Evolutionary conservation across 202 grass and related monocot genomes (phyloP).

Genomic region (Brachypodium distachyon): DNA sequence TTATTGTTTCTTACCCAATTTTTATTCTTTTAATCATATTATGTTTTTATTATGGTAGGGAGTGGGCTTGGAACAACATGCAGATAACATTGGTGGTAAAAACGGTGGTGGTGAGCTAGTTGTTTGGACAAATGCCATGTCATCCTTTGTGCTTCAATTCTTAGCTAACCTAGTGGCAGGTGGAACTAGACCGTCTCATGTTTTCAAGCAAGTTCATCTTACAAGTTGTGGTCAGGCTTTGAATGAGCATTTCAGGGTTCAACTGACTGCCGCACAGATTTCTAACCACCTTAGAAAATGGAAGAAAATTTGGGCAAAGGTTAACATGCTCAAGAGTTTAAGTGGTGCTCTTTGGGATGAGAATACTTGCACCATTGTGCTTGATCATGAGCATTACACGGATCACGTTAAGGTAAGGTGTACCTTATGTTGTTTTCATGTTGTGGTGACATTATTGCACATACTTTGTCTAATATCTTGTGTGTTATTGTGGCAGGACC

Average conservation of each 20-base stretch:
- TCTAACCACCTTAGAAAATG: constrained; percentile 11
- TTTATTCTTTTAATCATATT: neutral
- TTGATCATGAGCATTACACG: neutral
- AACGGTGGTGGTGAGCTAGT: neutral
- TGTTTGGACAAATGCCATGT: constrained; percentile 7
- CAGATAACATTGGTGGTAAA: neutral
- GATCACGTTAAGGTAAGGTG: neutral
- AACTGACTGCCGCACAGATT: neutral
- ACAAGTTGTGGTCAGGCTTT: neutral
- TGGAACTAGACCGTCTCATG: neutral
- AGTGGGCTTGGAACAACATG: neutral
- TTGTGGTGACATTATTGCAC: neutral
- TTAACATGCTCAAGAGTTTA: neutral
- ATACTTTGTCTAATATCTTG: neutral
- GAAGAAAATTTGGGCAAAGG: neutral
- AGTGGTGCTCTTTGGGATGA: neutral
- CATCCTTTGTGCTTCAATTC: neutral
- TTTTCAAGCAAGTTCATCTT: constrained; percentile 5
- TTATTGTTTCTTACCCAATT: neutral
- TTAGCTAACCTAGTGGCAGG: neutral
- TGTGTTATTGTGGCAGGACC: neutral
- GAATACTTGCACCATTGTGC: neutral
- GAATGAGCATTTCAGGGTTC: neutral
- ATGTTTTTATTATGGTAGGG: neutral
- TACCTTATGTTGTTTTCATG: neutral